Conservation (phyloP, 2,329 filamentous ascomycete genomes). For the Trichoderma cornu-damae region DNA sequence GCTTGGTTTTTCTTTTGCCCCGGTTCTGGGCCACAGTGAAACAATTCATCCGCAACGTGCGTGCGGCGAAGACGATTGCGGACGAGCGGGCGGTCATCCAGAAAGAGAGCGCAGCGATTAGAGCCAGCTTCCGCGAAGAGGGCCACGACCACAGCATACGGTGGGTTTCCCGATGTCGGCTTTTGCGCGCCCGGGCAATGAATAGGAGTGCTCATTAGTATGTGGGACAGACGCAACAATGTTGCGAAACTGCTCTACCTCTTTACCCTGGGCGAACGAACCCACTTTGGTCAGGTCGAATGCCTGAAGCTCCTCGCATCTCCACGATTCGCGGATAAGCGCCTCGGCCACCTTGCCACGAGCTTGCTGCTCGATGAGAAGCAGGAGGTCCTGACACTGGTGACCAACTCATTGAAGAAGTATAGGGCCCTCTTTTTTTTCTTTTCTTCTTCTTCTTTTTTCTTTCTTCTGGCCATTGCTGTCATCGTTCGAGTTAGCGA, state of each 20-base stretch:
- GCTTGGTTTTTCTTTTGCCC: not conserved
- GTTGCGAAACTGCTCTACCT: slow-evolving; percentile 97
- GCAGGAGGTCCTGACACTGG: slow-evolving; percentile 92
- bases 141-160: slow-evolving; percentile 85
- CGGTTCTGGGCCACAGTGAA: slow-evolving; percentile 67
- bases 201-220: slow-evolving; percentile 1
- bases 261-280: slow-evolving; percentile 94
- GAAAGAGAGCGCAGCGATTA: slow-evolving; percentile 96
- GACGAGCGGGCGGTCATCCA: slow-evolving; percentile 98
- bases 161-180: slow-evolving; percentile 47
- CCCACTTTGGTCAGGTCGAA: slow-evolving; percentile 98
- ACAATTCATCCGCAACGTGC: slow-evolving; percentile 99
- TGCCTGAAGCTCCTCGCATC: slow-evolving; percentile 96
- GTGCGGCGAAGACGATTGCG: slow-evolving; percentile 96
- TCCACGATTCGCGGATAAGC: slow-evolving; percentile 95
- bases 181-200: not conserved
- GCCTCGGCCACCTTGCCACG: slow-evolving; percentile 89
- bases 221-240: slow-evolving; percentile 75
- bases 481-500: not conserved
- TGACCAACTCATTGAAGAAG: slow-evolving; percentile 98
- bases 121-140: slow-evolving; percentile 96
- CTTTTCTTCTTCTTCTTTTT: too few relatives aligned
- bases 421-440: slow-evolving; percentile 39
- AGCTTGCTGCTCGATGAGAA: slow-evolving; percentile 97
- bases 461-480: too few relatives aligned